These are phyloP conservation scores for Lecanoromycetidae sp. DNA, from an alignment of 2,329 filamentous ascomycete species.

Conservation along the genomic window DNA sequence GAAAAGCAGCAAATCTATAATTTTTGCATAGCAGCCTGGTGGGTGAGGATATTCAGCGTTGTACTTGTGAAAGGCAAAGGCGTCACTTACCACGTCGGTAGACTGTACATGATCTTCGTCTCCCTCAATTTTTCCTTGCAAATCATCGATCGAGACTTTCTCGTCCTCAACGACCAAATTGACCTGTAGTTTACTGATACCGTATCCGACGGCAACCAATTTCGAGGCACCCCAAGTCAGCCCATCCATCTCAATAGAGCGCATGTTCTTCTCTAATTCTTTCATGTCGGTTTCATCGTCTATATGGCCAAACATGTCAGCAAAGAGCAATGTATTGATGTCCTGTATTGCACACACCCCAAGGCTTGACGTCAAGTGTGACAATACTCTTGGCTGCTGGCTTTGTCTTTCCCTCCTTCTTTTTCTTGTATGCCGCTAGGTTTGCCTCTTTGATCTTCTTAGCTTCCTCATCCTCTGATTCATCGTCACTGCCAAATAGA, in stretches of 20 bases:
- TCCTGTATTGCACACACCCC: conserved; percentile 56
- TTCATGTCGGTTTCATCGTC: conserved; percentile 92
- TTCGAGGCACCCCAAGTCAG: conserved; percentile 91
- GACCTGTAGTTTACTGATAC: conserved; percentile 99
- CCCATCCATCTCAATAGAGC: conserved; percentile 78
- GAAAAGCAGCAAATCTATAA: conserved; percentile 41
- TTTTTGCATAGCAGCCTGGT: conserved; percentile 71
- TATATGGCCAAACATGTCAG: conserved; percentile 22
- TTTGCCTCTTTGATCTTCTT: conserved; percentile 75
- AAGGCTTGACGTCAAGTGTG: conserved; percentile 94
- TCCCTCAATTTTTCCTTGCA: conserved; percentile 73
- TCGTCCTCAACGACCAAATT: conserved; percentile 96
- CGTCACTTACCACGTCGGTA: conserved; percentile 56
- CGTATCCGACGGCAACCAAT: conserved; percentile 82
- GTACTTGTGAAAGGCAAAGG: neutral
- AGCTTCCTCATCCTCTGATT: conserved; percentile 87
- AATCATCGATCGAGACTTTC: conserved; percentile 76
- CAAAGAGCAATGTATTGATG: neutral
- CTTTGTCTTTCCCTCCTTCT: conserved; percentile 93
- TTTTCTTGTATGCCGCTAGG: conserved; percentile 85
- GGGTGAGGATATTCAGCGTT: conserved; percentile 17
- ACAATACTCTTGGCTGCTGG: conserved; percentile 89
- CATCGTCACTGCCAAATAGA: conserved; percentile 84
- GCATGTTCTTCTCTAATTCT: conserved; percentile 67
- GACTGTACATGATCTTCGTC: conserved; percentile 96